Evolutionary conservation across 2,329 filamentous ascomycete species (phyloP).

Genomic region (Aureobasidium pullulans): DNA sequence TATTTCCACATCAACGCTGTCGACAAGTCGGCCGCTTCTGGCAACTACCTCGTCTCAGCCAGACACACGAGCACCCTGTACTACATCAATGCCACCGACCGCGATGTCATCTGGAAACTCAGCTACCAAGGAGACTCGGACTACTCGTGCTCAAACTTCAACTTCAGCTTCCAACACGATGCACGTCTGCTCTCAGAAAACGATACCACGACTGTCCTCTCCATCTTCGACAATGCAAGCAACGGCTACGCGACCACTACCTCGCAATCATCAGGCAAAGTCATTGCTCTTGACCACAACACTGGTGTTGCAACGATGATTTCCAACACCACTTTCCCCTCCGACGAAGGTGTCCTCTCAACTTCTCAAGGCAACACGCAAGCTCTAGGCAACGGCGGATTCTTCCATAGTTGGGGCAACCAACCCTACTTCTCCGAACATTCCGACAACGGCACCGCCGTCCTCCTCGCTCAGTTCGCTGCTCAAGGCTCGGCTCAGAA

Average conservation of each 20-base stretch:
- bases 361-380: conserved; percentile 46
- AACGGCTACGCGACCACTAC: conserved; percentile 20
- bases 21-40: conserved; percentile 36
- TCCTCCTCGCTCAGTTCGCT: conserved; percentile 44
- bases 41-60: conserved; percentile 47
- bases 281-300: conserved; percentile 20
- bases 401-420: conserved; percentile 48
- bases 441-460: conserved; percentile 35
- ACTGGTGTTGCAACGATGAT: conserved; percentile 18
- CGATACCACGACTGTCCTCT: conserved; percentile 38
- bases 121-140: conserved; percentile 16
- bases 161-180: conserved; percentile 44
- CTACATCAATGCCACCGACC: conserved; percentile 39
- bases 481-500: conserved; percentile 32
- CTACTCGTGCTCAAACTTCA: conserved; percentile 20
- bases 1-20: conserved; percentile 51
- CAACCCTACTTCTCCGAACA: conserved; percentile 30
- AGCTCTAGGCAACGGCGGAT: conserved; percentile 42
- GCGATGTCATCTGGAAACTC: conserved; percentile 44
- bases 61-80: conserved; percentile 42
- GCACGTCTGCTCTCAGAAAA: conserved; percentile 36
- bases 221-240: conserved; percentile 45
- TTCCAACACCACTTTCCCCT: conserved; percentile 16
- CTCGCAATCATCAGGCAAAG: conserved; percentile 19
- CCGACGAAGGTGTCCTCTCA: conserved; percentile 29